These are phyloP conservation scores for Nicotiana sylvestris DNA, from an alignment of 257 asterid genomes.

Conservation along the genomic window DNA sequence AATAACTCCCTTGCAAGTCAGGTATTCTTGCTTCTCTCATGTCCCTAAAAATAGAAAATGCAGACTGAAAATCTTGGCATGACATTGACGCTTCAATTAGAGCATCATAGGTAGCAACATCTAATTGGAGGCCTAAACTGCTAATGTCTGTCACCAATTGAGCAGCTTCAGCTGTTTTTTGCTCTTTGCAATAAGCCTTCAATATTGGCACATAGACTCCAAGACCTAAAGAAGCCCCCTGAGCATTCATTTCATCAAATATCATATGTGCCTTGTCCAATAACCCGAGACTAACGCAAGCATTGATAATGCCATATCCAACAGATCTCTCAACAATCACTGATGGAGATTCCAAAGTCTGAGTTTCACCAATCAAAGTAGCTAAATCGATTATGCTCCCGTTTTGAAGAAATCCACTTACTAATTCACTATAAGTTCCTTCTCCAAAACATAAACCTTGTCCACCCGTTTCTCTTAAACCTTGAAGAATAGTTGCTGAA, in stretches of 20 bases:
- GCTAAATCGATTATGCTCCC: conserved; percentile 59
- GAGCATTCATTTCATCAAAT: conserved; percentile 81
- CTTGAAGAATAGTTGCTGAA: conserved; percentile 43
- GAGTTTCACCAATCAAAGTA: conserved; percentile 59
- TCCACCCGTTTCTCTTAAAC: conserved; percentile 43
- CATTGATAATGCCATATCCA: conserved; percentile 66
- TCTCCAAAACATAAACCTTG: conserved; percentile 30
- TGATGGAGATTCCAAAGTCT: conserved; percentile 59
- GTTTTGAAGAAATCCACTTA: conserved; percentile 47
- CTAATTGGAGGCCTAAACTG: conserved; percentile 56
- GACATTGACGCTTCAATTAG: conserved; percentile 85
- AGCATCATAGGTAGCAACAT: conserved; percentile 57
- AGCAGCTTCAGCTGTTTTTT: conserved; percentile 81
- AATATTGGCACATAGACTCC: conserved; percentile 78
- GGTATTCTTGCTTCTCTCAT: conserved; percentile 79
- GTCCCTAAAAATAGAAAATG: conserved; percentile 84
- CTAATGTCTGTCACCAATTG: conserved; percentile 71
- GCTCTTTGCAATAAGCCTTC: conserved; percentile 74
- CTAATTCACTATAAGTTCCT: conserved; percentile 59
- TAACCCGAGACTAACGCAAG: conserved; percentile 58
- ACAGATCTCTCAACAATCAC: conserved; percentile 49
- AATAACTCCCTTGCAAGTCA: conserved; percentile 66
- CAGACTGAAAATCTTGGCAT: conserved; percentile 92
- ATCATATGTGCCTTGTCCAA: conserved; percentile 74
- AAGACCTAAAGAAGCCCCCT: conserved; percentile 55